A percentile compares a stretch with the other conserved stretches of the same genome.
Conservation (phyloP, 495 filamentous ascomycete genomes). For the Lophiotrema nucula region DNA sequence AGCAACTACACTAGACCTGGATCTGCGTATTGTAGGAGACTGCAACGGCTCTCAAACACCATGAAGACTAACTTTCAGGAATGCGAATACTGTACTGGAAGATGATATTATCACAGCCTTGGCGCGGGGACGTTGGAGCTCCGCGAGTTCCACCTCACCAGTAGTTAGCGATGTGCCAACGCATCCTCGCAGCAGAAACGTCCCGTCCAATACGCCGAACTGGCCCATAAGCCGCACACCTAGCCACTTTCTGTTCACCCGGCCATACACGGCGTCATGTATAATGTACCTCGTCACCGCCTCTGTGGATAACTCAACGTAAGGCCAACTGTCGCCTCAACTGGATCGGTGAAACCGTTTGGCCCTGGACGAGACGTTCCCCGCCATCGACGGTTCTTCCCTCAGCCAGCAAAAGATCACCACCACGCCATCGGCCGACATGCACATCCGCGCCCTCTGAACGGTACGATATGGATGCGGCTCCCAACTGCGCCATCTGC, state of each 20-base stretch:
- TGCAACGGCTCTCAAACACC: too few species aligned
- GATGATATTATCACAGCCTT: too few species aligned
- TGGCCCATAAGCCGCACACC: constrained; percentile 18
- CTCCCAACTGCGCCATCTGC: constrained; percentile 69
- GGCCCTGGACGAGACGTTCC: constrained; percentile 1
- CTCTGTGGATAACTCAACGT: constrained; percentile 11
- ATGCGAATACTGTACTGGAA: too few species aligned
- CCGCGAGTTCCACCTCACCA: not conserved
- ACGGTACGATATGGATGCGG: constrained; percentile 28
- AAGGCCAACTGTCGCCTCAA: constrained; percentile 18
- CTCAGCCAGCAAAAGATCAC: not conserved
- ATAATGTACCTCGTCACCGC: constrained; percentile 34
- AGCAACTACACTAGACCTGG: too few species aligned
- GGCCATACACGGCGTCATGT: constrained; percentile 32
- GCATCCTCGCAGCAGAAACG: constrained; percentile 19
- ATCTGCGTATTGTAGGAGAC: too few species aligned
- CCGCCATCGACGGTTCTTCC: not conserved
- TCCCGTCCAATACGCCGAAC: constrained; percentile 22
- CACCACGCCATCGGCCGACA: not conserved
- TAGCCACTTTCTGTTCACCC: constrained; percentile 10
- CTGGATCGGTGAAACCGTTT: constrained; percentile 14
- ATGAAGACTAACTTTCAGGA: too few species aligned
- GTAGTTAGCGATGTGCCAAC: constrained; percentile 29
- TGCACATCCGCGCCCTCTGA: constrained; percentile 10
- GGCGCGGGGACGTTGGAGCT: not conserved